Evolutionary conservation across 2,329 filamentous ascomycete species (phyloP), one percentile per base, ranked within the genome.

Genomic region (Beauveria rudraprayagi): DNA sequence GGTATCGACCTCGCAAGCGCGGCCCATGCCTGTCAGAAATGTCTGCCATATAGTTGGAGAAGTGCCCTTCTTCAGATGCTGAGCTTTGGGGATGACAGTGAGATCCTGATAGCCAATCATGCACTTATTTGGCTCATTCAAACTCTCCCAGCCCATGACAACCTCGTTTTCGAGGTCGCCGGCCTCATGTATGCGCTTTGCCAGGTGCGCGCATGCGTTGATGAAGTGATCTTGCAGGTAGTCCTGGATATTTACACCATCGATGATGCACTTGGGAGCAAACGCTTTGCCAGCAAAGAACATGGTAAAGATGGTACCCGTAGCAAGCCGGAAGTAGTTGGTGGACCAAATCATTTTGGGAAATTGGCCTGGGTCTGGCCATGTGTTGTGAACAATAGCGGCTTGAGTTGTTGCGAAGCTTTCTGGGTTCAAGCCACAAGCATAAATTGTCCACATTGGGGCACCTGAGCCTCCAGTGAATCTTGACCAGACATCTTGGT

Each of bases 261-360:
- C 87, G 61, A 99, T 93, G 66, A 97, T 89, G 66, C 93, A 96
- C 70, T 96, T 97, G 3, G 95, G 95, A 1, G 94, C 91, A 77
- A 97, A 97, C 68, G 95, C 91, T 65, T 81, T 85, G 41, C 94
- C 94, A 9, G 83, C 92, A 72, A 95, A 99, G 77, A 96, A 99
- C 56, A 97, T 77, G 0, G 93, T 96, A 72, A 97, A 97, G 67
- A 97, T 91, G 51, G 91, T 92, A 66, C 92, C 91, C 55, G 88
- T 90, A 3, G 89, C 92, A 55, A 97, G 80, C 26, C 94, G 85
- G 64, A 86, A 89, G 74, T 99, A 99, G 72, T 99, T 99, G 56
- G 95, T 97, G 17, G 93, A 92, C 94, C 94, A 99, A 62, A 97
- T 93, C 95, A 99, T 99, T 77, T 97, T 97, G 26, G 94, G 94